These are phyloP conservation scores for Lyophyllum decastes DNA, from an alignment of 768 basidiomycete genomes.

Conservation along the genomic window DNA sequence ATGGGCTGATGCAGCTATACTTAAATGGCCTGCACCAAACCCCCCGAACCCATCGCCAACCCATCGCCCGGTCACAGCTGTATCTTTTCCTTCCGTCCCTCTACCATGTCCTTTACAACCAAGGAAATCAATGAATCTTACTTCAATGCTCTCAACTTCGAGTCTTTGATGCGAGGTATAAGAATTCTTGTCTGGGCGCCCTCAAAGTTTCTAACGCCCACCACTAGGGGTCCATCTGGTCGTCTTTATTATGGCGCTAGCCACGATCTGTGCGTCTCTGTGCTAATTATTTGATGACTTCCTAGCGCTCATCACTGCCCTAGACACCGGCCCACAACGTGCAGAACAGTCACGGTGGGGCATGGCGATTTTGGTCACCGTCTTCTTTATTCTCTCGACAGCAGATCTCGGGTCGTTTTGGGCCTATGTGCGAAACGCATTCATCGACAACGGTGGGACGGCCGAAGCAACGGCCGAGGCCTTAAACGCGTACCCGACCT, in stretches of 20 bases:
- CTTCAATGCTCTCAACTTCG: constrained; percentile 13
- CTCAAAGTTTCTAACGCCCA: neutral
- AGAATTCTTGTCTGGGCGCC: neutral
- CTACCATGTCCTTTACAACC: neutral
- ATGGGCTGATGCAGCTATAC: too few relatives aligned
- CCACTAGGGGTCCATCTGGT: constrained; percentile 11
- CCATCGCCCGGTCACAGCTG: too few relatives aligned
- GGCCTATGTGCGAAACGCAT: constrained; percentile 15
- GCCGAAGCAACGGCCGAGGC: constrained; percentile 3
- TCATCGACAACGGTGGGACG: constrained; percentile 10
- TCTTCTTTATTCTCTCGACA: constrained; percentile 9
- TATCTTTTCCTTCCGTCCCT: too few relatives aligned
- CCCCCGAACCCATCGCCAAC: too few relatives aligned
- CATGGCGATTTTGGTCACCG: constrained; percentile 7
- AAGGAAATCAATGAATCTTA: constrained; percentile 13
- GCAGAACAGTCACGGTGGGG: neutral
- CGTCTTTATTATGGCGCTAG: constrained; percentile 6
- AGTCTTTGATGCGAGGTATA: constrained; percentile 14
- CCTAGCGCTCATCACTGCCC: neutral
- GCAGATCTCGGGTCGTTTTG: constrained; percentile 14
- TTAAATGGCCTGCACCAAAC: too few relatives aligned
- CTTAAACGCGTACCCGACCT: constrained; percentile 11
- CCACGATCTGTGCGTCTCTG: constrained; percentile 5
- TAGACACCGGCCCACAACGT: constrained; percentile 7
- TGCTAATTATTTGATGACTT: neutral